These are phyloP conservation scores for Candolleomyces aberdarensis DNA, from an alignment of 768 basidiomycete genomes.

Conservation along the genomic window DNA sequence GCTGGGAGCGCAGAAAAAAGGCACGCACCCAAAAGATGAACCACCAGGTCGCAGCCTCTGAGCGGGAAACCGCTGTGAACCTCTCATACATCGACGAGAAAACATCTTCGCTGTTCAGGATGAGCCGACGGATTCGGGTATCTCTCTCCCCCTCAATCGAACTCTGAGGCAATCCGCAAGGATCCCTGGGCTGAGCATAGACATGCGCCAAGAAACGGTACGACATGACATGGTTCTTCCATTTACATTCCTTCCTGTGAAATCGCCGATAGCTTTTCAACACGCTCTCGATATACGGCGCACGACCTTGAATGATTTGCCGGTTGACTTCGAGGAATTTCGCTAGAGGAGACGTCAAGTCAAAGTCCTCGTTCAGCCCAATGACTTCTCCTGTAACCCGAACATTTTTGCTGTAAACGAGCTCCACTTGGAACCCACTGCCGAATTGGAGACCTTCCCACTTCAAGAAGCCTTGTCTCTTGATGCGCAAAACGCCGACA, in stretches of 20 bases:
- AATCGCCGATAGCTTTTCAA: conserved; percentile 51
- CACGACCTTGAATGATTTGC: conserved; percentile 39
- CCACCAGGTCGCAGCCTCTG: conserved; percentile 66
- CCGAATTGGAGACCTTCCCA: conserved; percentile 58
- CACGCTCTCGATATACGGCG: conserved; percentile 42
- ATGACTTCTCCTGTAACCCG: conserved; percentile 47
- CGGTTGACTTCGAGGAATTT: conserved; percentile 60
- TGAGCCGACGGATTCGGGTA: conserved; percentile 47
- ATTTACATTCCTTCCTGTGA: conserved; percentile 43
- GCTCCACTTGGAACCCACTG: conserved; percentile 63
- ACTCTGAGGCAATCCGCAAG: conserved; percentile 40
- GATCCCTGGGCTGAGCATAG: conserved; percentile 53
- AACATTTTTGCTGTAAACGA: conserved; percentile 55
- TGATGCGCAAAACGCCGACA: conserved; percentile 47
- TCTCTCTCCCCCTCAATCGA: conserved; percentile 51
- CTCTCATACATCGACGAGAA: conserved; percentile 54
- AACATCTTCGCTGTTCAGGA: conserved; percentile 41
- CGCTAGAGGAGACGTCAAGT: conserved; percentile 59
- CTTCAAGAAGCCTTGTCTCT: conserved; percentile 46
- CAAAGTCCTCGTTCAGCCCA: conserved; percentile 64
- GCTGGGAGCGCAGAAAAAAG: background rate
- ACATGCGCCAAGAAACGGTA: conserved; percentile 63
- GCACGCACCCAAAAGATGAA: conserved; percentile 69
- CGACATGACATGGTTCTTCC: conserved; percentile 53
- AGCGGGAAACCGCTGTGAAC: conserved; percentile 45